Conservation (phyloP, 306 rosid genomes). For the Elaeagnus macrophylla region DNA sequence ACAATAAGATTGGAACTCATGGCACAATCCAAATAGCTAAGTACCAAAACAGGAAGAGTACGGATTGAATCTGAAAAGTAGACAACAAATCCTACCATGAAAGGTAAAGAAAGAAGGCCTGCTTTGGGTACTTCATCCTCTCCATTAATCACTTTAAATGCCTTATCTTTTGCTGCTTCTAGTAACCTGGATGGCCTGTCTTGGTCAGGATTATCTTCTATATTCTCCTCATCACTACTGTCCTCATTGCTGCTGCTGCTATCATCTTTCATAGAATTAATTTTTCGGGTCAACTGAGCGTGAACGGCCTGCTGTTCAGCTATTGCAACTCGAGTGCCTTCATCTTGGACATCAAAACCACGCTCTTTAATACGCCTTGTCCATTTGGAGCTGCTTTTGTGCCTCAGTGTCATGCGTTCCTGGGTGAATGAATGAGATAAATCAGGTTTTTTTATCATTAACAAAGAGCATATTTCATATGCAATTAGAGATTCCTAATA, state of each 20-base stretch:
- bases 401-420: slow-evolving; percentile 87
- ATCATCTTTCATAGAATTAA: slow-evolving; percentile 55
- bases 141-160: slow-evolving; percentile 46
- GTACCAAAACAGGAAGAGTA: no score
- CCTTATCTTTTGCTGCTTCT: slow-evolving; percentile 65
- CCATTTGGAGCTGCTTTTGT: slow-evolving; percentile 67
- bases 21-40: neutral
- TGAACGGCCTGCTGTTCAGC: slow-evolving; percentile 63
- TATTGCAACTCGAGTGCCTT: slow-evolving; percentile 84
- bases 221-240: slow-evolving; percentile 53
- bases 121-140: slow-evolving; percentile 69
- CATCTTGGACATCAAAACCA: slow-evolving; percentile 72
- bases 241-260: slow-evolving; percentile 64
- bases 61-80: slow-evolving; percentile 9
- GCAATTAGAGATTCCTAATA: neutral
- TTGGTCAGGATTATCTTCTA: slow-evolving; percentile 34
- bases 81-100: slow-evolving; percentile 55
- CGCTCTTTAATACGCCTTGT: slow-evolving; percentile 56
- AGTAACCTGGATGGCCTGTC: slow-evolving; percentile 47
- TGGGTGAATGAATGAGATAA: slow-evolving; percentile 18
- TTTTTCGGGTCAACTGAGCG: slow-evolving; percentile 66
- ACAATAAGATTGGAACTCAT: no score
- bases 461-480: neutral
- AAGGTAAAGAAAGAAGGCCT: slow-evolving; percentile 76
- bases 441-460: slow-evolving; percentile 3